A percentile compares a stretch with the other conserved stretches of the same genome.
Evolutionary conservation across 108 stramenopile species (phyloP).

Genomic region (Ochromonas danica): DNA sequence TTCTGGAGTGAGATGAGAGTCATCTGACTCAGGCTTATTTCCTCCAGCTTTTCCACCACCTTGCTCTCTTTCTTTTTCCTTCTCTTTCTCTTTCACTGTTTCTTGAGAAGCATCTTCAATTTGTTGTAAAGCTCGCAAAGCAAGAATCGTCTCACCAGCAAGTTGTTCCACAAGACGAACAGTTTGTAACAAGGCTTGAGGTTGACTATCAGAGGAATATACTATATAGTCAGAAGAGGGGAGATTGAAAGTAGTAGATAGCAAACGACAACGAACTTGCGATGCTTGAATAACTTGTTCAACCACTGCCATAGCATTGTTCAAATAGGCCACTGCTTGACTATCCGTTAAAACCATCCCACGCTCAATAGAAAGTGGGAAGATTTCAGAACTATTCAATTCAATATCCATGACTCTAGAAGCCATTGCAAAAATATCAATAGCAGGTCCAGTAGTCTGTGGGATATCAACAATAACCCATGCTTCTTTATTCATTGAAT

Average conservation of each 20-base stretch:
- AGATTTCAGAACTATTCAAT: not conserved
- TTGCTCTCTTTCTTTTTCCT: constrained; percentile 8
- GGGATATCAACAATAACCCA: not conserved
- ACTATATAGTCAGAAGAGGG: too few relatives aligned
- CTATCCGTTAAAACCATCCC: too few relatives aligned
- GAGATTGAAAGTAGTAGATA: too few relatives aligned
- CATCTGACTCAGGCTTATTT: constrained; percentile 28
- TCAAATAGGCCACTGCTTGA: too few relatives aligned
- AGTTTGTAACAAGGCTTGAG: too few relatives aligned
- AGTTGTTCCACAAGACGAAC: not conserved
- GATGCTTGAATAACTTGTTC: too few relatives aligned
- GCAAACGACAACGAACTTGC: too few relatives aligned
- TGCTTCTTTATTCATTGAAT: not conserved
- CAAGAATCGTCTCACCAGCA: not conserved
- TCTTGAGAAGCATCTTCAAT: not conserved
- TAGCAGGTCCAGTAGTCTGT: not conserved
- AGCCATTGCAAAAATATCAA: not conserved
- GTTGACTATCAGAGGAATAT: too few relatives aligned
- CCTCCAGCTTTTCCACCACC: not conserved
- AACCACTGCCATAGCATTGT: too few relatives aligned
- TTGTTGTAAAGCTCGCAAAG: not conserved
- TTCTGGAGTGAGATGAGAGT: constrained; percentile 56
- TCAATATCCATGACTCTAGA: not conserved
- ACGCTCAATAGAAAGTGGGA: too few relatives aligned
- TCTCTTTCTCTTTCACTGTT: not conserved